phyloP scores from a whole-genome alignment of 306 rosid genomes.

The Pueraria montana region DNA sequence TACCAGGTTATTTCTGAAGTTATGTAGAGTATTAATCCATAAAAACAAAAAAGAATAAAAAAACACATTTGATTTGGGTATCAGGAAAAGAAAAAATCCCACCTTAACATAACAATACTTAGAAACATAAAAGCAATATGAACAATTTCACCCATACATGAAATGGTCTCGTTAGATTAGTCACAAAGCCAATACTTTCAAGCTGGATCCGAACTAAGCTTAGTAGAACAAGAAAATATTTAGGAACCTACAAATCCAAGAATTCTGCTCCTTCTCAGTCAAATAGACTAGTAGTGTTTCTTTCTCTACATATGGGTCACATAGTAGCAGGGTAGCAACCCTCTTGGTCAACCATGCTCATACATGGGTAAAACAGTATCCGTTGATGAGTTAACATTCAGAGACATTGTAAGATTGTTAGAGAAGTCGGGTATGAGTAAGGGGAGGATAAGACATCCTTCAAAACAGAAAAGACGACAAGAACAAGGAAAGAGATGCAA shows the following conservation, averaged over 20 bases:
- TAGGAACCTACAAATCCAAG: slow-evolving; percentile 16
- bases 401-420: slow-evolving; percentile 2
- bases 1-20: not conserved
- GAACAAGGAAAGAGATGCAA: not conserved
- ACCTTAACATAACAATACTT: not conserved
- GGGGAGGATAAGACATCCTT: slow-evolving; percentile 4
- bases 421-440: not conserved
- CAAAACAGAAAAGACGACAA: slow-evolving; percentile 24
- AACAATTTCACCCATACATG: not conserved
- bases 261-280: slow-evolving; percentile 26
- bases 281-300: not conserved
- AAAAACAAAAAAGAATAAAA: not conserved
- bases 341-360: not conserved
- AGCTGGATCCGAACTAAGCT: not conserved
- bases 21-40: not conserved
- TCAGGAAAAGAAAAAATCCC: not conserved
- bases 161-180: not conserved
- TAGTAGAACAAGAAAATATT: not conserved
- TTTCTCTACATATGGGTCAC: not conserved
- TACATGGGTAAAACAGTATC: not conserved
- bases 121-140: slow-evolving; percentile 1
- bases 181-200: not conserved
- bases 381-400: not conserved
- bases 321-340: not conserved
- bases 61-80: not conserved